These are phyloP conservation scores for Waitea zeae DNA, from an alignment of 1,284 basidiomycete species.

Conservation along the genomic window DNA sequence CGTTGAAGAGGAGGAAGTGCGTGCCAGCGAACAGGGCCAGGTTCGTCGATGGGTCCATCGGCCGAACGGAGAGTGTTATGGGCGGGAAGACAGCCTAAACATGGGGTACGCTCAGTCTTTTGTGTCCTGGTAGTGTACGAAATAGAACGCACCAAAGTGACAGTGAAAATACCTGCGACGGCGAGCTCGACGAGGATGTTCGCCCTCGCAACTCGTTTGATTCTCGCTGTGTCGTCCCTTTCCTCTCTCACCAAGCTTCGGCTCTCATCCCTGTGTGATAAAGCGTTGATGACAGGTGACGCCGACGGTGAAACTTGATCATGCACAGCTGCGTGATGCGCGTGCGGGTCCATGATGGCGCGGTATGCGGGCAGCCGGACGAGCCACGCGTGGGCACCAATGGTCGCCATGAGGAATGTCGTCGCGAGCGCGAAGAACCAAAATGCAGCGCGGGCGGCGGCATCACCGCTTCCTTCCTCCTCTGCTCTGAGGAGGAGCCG, in stretches of 20 bases:
- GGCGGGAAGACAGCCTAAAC: conserved; percentile 70
- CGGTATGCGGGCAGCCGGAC: conserved; percentile 39
- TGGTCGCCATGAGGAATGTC: conserved; percentile 36
- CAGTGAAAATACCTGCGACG: conserved; percentile 56
- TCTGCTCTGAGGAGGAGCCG: no score
- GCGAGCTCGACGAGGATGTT: conserved; percentile 60
- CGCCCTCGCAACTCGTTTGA: no score
- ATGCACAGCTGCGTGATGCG: conserved; percentile 10
- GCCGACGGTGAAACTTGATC: conserved; percentile 5
- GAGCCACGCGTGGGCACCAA: conserved; percentile 36
- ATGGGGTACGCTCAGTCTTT: conserved; percentile 3
- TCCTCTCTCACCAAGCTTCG: no score
- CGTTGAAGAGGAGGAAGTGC: conserved; percentile 59
- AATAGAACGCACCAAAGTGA: conserved; percentile 51
- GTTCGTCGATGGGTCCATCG: conserved; percentile 39
- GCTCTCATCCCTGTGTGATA: no score
- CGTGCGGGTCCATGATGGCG: conserved; percentile 25
- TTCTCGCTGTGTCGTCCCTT: conserved; percentile 16
- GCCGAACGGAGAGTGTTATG: conserved; percentile 59
- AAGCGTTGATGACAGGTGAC: conserved; percentile 4
- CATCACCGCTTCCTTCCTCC: no score
- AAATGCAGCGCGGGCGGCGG: conserved; percentile 47
- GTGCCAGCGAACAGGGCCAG: conserved; percentile 52
- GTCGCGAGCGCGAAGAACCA: conserved; percentile 59
- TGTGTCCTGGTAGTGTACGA: neutral